Conservation (phyloP, 31 red algal genomes). For the Endocladia muricata region DNA sequence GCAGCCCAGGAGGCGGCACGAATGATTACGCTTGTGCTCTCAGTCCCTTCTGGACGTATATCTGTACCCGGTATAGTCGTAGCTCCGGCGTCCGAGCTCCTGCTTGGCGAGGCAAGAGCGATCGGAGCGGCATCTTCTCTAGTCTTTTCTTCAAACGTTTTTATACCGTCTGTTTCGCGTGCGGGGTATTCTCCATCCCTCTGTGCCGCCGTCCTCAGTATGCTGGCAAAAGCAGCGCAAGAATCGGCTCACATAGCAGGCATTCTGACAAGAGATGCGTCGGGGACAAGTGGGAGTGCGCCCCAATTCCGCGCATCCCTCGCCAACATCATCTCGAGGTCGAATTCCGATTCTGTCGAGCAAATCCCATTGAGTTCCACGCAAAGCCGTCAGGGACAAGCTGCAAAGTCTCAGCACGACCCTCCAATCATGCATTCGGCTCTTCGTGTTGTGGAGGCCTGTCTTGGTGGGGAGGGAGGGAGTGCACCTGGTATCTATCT, state of each 20-base stretch:
- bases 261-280: constrained; percentile 30
- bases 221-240: constrained; percentile 57
- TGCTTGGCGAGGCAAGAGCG: constrained; percentile 46
- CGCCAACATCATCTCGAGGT: constrained; percentile 41
- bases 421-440: constrained; percentile 70
- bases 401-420: neutral
- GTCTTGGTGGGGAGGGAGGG: constrained; percentile 67
- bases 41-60: constrained; percentile 42
- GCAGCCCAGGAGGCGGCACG: constrained; percentile 31
- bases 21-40: constrained; percentile 35
- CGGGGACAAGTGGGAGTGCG: constrained; percentile 18
- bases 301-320: constrained; percentile 59
- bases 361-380: neutral
- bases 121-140: constrained; percentile 40
- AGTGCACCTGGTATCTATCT: constrained; percentile 52
- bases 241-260: constrained; percentile 50
- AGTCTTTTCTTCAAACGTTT: constrained; percentile 54
- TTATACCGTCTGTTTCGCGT: constrained; percentile 21
- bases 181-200: constrained; percentile 42
- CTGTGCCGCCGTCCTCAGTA: constrained; percentile 56
- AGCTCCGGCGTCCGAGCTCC: constrained; percentile 58
- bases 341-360: constrained; percentile 1
- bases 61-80: constrained; percentile 42
- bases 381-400: neutral
- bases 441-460: constrained; percentile 65